These are phyloP conservation scores for Calonectria honghensis DNA, from an alignment of 2,329 filamentous ascomycete species.

Conservation along the genomic window DNA sequence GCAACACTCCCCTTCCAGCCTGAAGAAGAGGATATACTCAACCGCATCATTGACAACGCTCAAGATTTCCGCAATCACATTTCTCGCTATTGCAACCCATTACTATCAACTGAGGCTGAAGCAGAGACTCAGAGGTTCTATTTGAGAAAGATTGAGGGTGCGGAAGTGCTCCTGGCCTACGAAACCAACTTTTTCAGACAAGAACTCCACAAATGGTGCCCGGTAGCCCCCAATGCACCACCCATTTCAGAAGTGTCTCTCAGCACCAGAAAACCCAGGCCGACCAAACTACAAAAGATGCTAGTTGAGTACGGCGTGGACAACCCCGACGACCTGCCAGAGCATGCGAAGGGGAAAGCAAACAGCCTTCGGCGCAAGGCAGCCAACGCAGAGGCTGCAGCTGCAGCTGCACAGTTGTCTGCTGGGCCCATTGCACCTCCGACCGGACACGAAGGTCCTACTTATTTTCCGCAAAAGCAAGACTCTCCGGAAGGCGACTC, in stretches of 20 bases:
- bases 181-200: slow-evolving; percentile 99
- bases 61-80: slow-evolving; percentile 90
- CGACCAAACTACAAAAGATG: slow-evolving; percentile 97
- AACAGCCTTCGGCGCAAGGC: slow-evolving; percentile 84
- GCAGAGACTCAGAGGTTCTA: slow-evolving; percentile 95
- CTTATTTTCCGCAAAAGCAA: slow-evolving; percentile 50
- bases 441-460: slow-evolving; percentile 51
- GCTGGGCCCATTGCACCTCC: slow-evolving; percentile 48
- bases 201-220: slow-evolving; percentile 95
- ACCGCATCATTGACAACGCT: slow-evolving; percentile 90
- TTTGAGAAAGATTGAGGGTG: slow-evolving; percentile 96
- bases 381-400: slow-evolving; percentile 73
- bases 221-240: slow-evolving; percentile 89
- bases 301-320: slow-evolving; percentile 92
- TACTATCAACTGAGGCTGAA: slow-evolving; percentile 88
- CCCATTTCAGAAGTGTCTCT: slow-evolving; percentile 90
- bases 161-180: slow-evolving; percentile 91
- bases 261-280: slow-evolving; percentile 95
- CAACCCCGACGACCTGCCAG: slow-evolving; percentile 91
- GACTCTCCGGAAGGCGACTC: slow-evolving; percentile 45
- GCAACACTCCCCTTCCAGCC: slow-evolving; percentile 90
- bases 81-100: slow-evolving; percentile 85
- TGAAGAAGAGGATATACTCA: slow-evolving; percentile 91
- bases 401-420: slow-evolving; percentile 58
- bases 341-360: slow-evolving; percentile 86